These are phyloP conservation scores for Viola odorata DNA, from an alignment of 345 rosid species.

Conservation along the genomic window DNA sequence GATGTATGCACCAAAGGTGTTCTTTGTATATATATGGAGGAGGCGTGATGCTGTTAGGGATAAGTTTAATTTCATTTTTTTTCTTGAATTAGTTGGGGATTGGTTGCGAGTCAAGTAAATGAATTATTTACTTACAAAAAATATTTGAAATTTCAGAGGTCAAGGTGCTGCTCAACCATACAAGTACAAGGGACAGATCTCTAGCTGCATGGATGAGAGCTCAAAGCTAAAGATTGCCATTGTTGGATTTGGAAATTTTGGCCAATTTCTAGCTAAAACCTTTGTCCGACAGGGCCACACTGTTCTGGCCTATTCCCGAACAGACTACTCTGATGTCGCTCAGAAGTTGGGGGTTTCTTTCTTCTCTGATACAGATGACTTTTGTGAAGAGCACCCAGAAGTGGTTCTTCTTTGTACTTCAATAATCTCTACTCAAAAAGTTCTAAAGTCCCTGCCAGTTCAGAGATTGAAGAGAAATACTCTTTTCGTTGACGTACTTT, in stretches of 20 bases:
- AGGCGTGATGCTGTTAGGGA: no score
- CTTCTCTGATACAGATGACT: conserved; percentile 53
- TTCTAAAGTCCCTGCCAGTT: conserved; percentile 59
- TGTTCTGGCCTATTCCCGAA: conserved; percentile 65
- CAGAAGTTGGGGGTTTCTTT: conserved; percentile 45
- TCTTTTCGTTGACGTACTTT: conserved; percentile 79
- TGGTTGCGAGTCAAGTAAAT: no score
- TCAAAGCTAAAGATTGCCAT: conserved; percentile 63
- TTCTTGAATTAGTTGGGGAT: no score
- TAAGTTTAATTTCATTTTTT: no score
- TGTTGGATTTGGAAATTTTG: conserved; percentile 77
- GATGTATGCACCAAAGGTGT: no score
- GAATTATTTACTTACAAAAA: no score
- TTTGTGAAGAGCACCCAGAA: conserved; percentile 84
- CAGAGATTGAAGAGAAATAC: conserved; percentile 78
- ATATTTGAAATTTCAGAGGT: conserved; percentile 5
- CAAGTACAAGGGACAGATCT: conserved; percentile 18
- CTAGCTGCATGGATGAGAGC: conserved; percentile 25
- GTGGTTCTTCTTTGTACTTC: conserved; percentile 71
- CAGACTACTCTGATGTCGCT: conserved; percentile 56
- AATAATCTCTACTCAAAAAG: conserved; percentile 65
- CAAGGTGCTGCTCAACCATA: conserved; percentile 8
- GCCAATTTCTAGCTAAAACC: conserved; percentile 67
- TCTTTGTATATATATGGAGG: no score
- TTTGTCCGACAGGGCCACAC: conserved; percentile 58